Base-by-base conservation (phyloP, 352 stramenopile species). In the Phytophthora sojae region DNA sequence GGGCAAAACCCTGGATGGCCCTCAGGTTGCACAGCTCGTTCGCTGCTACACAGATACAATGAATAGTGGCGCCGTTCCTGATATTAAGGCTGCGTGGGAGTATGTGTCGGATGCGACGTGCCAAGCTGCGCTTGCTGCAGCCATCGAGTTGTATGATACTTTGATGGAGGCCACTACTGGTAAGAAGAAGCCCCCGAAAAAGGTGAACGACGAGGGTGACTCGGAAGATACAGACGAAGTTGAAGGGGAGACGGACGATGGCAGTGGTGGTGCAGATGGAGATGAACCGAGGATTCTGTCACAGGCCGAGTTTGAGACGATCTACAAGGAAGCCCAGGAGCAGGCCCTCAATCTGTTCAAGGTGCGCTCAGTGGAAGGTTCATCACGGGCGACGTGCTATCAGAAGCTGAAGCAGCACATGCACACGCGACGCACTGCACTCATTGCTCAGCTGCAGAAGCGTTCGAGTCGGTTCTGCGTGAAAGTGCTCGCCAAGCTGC, bases 31-130 rank as follows among this genome's bases (percentile, higher is more conserved):
- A 4, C 72, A 91, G 30, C 68, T 96, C 37, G 85, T 79, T 15
- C 71, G 65, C 19, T 92, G 84, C 64, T 96, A 96, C 60, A 90
- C 84, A 0, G 75, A 86, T 14, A 94, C 87, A 4, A 90, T 96
- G 79, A 96, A 90, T 52, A 94, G 78, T 59, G 87, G 87, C 3
- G 75, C 81, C 2, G 75, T 96, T 5, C 87, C 89, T n/a, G 85
- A 94, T 57, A 94, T 96, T 35, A 93, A 92, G 58, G 86, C 87
- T 37, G 89, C 87, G 14, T 96, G 87, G 87, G 82, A 89, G 63
- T 96, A 95, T 39, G 89, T 96, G 14, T 88, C 83, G 4, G 87
- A 96, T 57, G 87, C 86, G 26, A 94, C 89, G 5, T 94, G 86
- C 26, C 83, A 92, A 57, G 76, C 79, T 8, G 87, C 87, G 26